Evolutionary conservation across 2,329 filamentous ascomycete genomes (phyloP).

Genomic region (Pseudogymnoascus sp.): DNA sequence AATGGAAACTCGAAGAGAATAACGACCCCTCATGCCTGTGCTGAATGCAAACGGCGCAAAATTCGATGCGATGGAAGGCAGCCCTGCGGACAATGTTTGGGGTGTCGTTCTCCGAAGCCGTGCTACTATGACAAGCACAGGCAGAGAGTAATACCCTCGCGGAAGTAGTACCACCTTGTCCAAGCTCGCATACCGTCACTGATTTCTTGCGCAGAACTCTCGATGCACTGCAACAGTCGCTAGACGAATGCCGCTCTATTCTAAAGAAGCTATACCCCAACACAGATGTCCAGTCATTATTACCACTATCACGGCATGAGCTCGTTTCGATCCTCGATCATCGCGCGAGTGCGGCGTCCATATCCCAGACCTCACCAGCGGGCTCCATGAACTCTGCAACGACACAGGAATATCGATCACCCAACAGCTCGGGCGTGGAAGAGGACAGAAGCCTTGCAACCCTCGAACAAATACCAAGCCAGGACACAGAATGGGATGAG

Average conservation of each 20-base stretch:
- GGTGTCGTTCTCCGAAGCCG: constrained; percentile 70
- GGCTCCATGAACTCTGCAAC: constrained; percentile 47
- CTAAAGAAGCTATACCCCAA: constrained; percentile 29
- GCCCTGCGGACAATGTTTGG: constrained; percentile 76
- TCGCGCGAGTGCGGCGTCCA: constrained; percentile 22
- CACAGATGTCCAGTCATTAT: constrained; percentile 45
- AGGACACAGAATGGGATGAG: constrained; percentile 63
- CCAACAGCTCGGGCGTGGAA: constrained; percentile 44
- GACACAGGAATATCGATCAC: constrained; percentile 43
- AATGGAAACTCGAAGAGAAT: constrained; percentile 42
- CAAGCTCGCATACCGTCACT: not conserved
- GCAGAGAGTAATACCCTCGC: constrained; percentile 68
- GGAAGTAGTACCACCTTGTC: constrained; percentile 49
- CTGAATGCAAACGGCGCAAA: constrained; percentile 73
- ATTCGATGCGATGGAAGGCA: constrained; percentile 78
- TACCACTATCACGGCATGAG: constrained; percentile 58
- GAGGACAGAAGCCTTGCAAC: constrained; percentile 37
- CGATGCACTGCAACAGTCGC: constrained; percentile 56
- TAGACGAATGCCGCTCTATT: constrained; percentile 44
- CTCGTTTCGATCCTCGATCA: constrained; percentile 51
- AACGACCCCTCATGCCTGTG: constrained; percentile 59
- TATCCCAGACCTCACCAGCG: constrained; percentile 43
- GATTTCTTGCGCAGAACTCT: constrained; percentile 40
- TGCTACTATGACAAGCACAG: constrained; percentile 79
- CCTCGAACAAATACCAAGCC: constrained; percentile 63